phyloP scores from a whole-genome alignment of 139 green algal genomes.

The Auxenochlorella protothecoides region DNA sequence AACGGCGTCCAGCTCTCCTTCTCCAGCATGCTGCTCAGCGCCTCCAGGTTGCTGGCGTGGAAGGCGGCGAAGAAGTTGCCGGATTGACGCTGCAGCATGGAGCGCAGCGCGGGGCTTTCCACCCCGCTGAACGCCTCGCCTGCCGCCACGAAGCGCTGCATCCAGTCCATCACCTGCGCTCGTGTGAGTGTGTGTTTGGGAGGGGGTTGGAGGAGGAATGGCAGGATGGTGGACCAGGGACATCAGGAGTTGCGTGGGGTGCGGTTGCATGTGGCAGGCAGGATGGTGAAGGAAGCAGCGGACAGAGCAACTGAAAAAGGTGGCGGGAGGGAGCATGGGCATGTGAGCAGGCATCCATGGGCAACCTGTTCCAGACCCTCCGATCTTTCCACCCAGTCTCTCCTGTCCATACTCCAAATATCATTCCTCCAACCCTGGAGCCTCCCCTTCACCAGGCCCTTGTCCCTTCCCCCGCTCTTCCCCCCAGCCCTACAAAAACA shows the following conservation, averaged over 20 bases:
- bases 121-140: constrained; percentile 32
- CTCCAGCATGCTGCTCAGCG: constrained; percentile 38
- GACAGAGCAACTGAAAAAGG: neutral
- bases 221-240: no score
- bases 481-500: no score
- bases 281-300: no score
- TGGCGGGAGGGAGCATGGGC: neutral
- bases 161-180: constrained; percentile 42
- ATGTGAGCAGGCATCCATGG: neutral
- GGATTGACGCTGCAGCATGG: constrained; percentile 22
- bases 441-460: neutral
- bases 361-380: neutral
- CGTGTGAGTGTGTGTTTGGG: no score
- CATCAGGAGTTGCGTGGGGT: no score
- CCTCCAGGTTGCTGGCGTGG: constrained; percentile 37
- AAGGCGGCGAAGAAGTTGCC: constrained; percentile 35
- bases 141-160: constrained; percentile 23
- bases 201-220: neutral
- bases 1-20: constrained; percentile 41
- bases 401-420: neutral
- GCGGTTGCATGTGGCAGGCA: neutral
- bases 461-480: neutral
- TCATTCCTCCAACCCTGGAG: no score
- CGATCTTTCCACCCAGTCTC: no score
- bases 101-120: constrained; percentile 14